A percentile compares a stretch with the other conserved stretches of the same genome.
Evolutionary conservation across 441 rosid genomes (phyloP).

Genomic region (Gossypium davidsonii): DNA sequence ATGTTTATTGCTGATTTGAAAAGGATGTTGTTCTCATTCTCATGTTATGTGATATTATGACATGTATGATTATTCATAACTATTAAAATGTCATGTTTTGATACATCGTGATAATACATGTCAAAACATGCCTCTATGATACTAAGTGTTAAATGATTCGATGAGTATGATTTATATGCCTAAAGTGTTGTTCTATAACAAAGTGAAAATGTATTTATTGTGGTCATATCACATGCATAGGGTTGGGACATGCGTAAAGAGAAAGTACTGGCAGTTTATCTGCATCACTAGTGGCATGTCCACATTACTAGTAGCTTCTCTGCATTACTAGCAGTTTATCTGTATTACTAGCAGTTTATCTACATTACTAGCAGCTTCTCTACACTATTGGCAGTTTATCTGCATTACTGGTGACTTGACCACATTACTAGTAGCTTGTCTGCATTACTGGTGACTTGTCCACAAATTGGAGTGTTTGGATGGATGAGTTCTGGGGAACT

Average conservation of each 20-base stretch:
- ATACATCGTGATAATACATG: not conserved
- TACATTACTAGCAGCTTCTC: too few species aligned
- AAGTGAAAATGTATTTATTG: not conserved
- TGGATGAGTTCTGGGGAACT: not conserved
- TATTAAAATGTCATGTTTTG: not conserved
- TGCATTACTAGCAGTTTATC: too few species aligned
- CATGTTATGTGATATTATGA: not conserved
- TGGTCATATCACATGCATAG: not conserved
- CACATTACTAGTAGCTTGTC: not conserved
- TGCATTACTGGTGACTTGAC: not conserved
- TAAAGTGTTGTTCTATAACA: not conserved
- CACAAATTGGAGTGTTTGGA: not conserved
- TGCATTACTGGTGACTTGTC: not conserved
- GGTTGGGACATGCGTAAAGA: not conserved
- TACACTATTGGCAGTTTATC: too few species aligned
- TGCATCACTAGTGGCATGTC: too few species aligned
- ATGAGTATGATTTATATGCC: not conserved
- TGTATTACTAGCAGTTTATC: too few species aligned
- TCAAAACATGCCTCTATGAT: not conserved
- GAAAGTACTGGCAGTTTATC: too few species aligned
- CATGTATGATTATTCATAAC: not conserved
- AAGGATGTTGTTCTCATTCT: not conserved
- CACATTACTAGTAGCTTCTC: too few species aligned
- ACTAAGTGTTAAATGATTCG: not conserved
- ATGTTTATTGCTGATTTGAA: not conserved